Evolutionary conservation across 306 rosid species (phyloP), one percentile per base, ranked within the genome.

Genomic region (Trichosanthes cucumerina): DNA sequence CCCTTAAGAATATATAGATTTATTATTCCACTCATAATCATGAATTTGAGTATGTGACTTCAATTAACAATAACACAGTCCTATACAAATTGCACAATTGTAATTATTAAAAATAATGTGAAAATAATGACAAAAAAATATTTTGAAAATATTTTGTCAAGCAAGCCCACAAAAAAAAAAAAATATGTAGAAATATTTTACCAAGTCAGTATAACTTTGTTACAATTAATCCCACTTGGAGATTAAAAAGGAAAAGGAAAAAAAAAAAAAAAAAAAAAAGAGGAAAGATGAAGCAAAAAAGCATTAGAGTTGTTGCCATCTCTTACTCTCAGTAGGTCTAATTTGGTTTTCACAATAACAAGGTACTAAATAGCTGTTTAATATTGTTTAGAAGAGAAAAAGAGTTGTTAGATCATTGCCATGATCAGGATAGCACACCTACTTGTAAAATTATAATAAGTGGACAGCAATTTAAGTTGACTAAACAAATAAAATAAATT

Each of bases 231-330:
- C 70, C 43, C 44, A 64, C 44, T 64, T 12, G 74, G 31, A 28
- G 14, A 28, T 60, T 12, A 6, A 63, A 19, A 36, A 65, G n/a
- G 31, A 19, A 33, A 23, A 10, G n/a, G n/a, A n/a, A n/a, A n/a
- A n/a, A n/a, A 33, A 15, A 7, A 63, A 38, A 0, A 41, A 23
- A 10, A 4, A 18, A 4, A 38, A 36, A n/a, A 5, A 4, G 6
- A 0, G 54, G 52, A 6, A 70, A 70, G 21, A 23, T 70, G 76
- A 70, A 70, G 76, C 38, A 70, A 70, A 70, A 70, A 38, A 70
- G 76, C 76, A 41, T 72, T 46, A 21, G 21, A 69, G 77, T 72
- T 47, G 77, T 72, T 72, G 77, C 7, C 58, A 28, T 46, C 36
- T 72, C 77, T 72, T 31, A 23, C 36, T 72, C 58, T 71, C 7